Conservation (phyloP, 768 basidiomycete species). For the Russula emetica region DNA sequence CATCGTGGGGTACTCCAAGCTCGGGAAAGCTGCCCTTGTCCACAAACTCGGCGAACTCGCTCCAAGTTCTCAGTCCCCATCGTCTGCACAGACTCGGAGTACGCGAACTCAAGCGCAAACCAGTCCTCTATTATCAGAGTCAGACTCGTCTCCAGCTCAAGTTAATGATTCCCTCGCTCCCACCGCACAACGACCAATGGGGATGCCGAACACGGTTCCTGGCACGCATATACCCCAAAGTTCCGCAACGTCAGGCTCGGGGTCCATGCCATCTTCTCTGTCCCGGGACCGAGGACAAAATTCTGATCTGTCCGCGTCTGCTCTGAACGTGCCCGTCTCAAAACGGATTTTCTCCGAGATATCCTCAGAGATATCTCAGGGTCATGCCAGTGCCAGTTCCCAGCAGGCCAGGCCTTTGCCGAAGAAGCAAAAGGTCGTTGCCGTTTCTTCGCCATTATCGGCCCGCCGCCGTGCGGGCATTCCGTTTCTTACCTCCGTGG, state of each 20-base stretch:
- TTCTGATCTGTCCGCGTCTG: background rate
- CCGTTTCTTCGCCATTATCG: background rate
- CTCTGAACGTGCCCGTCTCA: background rate
- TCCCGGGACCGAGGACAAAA: background rate
- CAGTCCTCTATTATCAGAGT: background rate
- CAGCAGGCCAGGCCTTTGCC: background rate
- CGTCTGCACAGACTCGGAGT: background rate
- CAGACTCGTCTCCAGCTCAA: background rate
- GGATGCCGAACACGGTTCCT: background rate
- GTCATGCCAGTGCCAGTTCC: background rate
- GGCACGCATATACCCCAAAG: slow-evolving; percentile 8
- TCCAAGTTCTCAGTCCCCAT: background rate
- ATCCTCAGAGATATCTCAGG: background rate
- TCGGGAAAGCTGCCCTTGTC: slow-evolving; percentile 54
- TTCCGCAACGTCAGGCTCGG: background rate
- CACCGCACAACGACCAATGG: background rate
- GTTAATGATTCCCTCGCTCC: background rate
- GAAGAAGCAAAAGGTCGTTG: slow-evolving; percentile 7
- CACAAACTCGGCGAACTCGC: slow-evolving; percentile 38
- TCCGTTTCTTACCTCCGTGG: background rate
- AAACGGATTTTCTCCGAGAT: slow-evolving; percentile 1
- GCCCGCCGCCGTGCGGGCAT: background rate
- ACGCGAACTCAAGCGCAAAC: background rate
- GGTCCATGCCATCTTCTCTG: background rate
- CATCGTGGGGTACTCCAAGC: slow-evolving; percentile 63